A percentile compares a stretch with the other conserved stretches of the same genome.
Conservation (phyloP, 176 grass and related monocot species). For the Microstegium vimineum region DNA sequence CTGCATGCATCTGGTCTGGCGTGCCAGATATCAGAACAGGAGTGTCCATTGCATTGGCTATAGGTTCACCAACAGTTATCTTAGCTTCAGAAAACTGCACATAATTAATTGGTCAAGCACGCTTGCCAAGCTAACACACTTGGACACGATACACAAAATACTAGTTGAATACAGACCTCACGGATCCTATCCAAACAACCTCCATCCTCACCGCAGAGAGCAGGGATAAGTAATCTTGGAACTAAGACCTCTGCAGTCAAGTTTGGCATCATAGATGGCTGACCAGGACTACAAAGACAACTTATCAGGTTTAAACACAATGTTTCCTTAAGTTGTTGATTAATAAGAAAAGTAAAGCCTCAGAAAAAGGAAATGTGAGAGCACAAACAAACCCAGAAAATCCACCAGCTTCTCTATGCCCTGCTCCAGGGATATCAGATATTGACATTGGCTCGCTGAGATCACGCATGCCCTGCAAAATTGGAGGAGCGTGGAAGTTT, state of each 20-base stretch:
- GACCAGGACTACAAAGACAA: slow-evolving; percentile 52
- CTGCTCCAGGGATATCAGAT: slow-evolving; percentile 51
- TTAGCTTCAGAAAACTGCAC: slow-evolving; percentile 95
- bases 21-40: slow-evolving; percentile 65
- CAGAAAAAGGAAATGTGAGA: background rate
- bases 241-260: slow-evolving; percentile 78
- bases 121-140: background rate
- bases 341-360: background rate
- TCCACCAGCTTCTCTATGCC: slow-evolving; percentile 58
- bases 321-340: background rate
- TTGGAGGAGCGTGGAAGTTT: background rate
- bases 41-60: slow-evolving; percentile 64
- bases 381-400: slow-evolving; percentile 70
- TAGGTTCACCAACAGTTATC: slow-evolving; percentile 69
- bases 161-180: slow-evolving; percentile 49
- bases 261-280: slow-evolving; percentile 51
- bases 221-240: slow-evolving; percentile 60
- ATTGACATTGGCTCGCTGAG: slow-evolving; percentile 44
- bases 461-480: slow-evolving; percentile 53
- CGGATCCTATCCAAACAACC: slow-evolving; percentile 79
- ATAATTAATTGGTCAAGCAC: slow-evolving; percentile 29
- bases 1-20: slow-evolving; percentile 86
- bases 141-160: slow-evolving; percentile 6
- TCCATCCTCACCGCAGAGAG: slow-evolving; percentile 81
- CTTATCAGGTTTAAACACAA: slow-evolving; percentile 1